Conservation (phyloP, 2,329 filamentous ascomycete species). For the Fusarium sarcochroum region DNA sequence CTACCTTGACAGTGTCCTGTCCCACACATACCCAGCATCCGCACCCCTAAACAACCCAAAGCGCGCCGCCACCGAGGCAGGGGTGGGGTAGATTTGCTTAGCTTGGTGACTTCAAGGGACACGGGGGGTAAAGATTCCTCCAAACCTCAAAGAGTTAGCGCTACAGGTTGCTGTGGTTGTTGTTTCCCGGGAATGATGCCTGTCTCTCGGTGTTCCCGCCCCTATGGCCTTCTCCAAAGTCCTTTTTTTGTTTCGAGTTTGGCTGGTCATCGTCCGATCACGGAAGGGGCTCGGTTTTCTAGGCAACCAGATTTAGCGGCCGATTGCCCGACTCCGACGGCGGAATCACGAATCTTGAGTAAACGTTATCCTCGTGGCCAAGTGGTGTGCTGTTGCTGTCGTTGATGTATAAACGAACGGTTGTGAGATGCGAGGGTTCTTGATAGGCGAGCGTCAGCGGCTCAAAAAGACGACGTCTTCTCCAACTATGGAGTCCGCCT, state of each 20-base stretch:
- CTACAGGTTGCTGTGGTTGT: slow-evolving; percentile 21
- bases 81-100: slow-evolving; percentile 27
- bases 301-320: slow-evolving; percentile 22
- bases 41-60: slow-evolving; percentile 35
- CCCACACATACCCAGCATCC: slow-evolving; percentile 39
- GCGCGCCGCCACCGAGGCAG: slow-evolving; percentile 45
- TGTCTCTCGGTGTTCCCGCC: slow-evolving; percentile 49
- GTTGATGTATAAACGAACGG: slow-evolving; percentile 14
- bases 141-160: slow-evolving; percentile 34
- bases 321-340: slow-evolving; percentile 14
- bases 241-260: slow-evolving; percentile 40
- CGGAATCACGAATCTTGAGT: background rate
- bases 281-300: slow-evolving; percentile 30
- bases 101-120: slow-evolving; percentile 13
- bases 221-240: slow-evolving; percentile 37
- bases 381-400: slow-evolving; percentile 2
- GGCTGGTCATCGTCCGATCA: slow-evolving; percentile 42
- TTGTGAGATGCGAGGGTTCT: slow-evolving; percentile 29
- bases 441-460: slow-evolving; percentile 46
- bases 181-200: slow-evolving; percentile 47
- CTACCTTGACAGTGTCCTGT: slow-evolving; percentile 25
- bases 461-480: slow-evolving; percentile 44
- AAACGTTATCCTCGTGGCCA: background rate
- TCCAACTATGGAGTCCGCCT: slow-evolving; percentile 49
- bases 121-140: slow-evolving; percentile 19